phyloP scores from a whole-genome alignment of 495 filamentous ascomycete genomes.

The Tuber microsphaerosporum region DNA sequence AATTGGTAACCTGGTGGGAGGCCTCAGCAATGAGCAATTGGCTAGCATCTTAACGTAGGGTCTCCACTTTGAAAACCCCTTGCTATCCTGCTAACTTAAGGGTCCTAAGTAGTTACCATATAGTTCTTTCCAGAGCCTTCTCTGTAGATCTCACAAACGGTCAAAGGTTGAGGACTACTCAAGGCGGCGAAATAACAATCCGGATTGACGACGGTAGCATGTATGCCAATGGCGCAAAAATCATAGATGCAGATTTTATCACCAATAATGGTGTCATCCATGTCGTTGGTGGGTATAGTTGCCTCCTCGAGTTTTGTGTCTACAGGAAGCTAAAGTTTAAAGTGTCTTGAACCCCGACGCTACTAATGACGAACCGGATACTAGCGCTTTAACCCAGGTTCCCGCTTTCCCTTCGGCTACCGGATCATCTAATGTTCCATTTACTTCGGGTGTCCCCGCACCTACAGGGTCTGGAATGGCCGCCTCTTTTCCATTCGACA shows the following conservation, averaged over 20 bases:
- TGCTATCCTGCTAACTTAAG: neutral
- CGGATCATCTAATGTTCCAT: slow-evolving; percentile 45
- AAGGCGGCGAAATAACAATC: slow-evolving; percentile 51
- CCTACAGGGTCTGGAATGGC: slow-evolving; percentile 38
- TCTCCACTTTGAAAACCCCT: neutral
- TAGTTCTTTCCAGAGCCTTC: slow-evolving; percentile 54
- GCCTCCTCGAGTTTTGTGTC: neutral
- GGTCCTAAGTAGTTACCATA: slow-evolving; percentile 47
- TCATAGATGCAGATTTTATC: slow-evolving; percentile 56
- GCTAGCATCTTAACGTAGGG: slow-evolving; percentile 45
- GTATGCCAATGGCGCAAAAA: slow-evolving; percentile 49
- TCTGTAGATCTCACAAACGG: slow-evolving; percentile 46
- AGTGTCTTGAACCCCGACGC: slow-evolving; percentile 59
- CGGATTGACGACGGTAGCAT: slow-evolving; percentile 46
- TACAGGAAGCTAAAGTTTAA: slow-evolving; percentile 4
- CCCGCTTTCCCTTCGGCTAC: slow-evolving; percentile 52
- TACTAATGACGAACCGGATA: slow-evolving; percentile 46
- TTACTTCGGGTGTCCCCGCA: slow-evolving; percentile 45
- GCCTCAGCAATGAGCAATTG: slow-evolving; percentile 48
- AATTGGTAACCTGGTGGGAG: slow-evolving; percentile 50
- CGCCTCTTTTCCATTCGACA: slow-evolving; percentile 34
- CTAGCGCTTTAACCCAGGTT: slow-evolving; percentile 45
- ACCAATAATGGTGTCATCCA: slow-evolving; percentile 63
- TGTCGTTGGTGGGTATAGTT: slow-evolving; percentile 52
- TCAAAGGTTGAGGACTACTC: slow-evolving; percentile 45